Percentiles rank a stretch among this genome's conserved stretches.
Evolutionary conservation across 1,139 yeast species (phyloP).

Genomic region (Zygosaccharomyces sapae): DNA sequence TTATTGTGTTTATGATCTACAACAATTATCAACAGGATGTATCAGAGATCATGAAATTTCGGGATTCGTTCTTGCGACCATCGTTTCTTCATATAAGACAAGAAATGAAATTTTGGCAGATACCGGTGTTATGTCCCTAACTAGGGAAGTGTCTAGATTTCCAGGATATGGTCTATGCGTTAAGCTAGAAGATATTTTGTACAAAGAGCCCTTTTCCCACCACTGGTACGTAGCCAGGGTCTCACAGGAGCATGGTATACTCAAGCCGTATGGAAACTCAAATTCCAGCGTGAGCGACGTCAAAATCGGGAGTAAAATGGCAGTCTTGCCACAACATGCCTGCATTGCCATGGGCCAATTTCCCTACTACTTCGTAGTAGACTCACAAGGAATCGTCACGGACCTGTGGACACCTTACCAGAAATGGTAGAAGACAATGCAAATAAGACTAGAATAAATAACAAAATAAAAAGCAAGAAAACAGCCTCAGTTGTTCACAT

Average conservation of each 20-base stretch:
- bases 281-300: conserved; percentile 25
- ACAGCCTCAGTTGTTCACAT: conserved; percentile 36
- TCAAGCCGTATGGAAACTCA: conserved; percentile 38
- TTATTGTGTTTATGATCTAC: conserved; percentile 68
- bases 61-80: conserved; percentile 57
- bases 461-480: background rate
- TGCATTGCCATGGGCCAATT: conserved; percentile 69
- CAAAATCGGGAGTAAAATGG: conserved; percentile 52
- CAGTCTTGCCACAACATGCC: conserved; percentile 65
- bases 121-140: conserved; percentile 68
- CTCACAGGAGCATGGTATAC: conserved; percentile 64
- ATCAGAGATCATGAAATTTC: conserved; percentile 49
- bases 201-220: conserved; percentile 5
- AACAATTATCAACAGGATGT: conserved; percentile 67
- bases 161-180: conserved; percentile 47
- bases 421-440: conserved; percentile 48
- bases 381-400: conserved; percentile 46
- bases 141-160: conserved; percentile 52
- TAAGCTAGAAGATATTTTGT: conserved; percentile 21
- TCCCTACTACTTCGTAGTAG: conserved; percentile 55
- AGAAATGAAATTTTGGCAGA: conserved; percentile 65
- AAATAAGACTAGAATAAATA: too few relatives aligned
- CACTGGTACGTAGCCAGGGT: conserved; percentile 55
- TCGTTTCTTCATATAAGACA: conserved; percentile 50
- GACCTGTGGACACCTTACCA: conserved; percentile 76